phyloP scores from a whole-genome alignment of 371 early-diverging fungal genomes.

The Chytridium lagenaria region DNA sequence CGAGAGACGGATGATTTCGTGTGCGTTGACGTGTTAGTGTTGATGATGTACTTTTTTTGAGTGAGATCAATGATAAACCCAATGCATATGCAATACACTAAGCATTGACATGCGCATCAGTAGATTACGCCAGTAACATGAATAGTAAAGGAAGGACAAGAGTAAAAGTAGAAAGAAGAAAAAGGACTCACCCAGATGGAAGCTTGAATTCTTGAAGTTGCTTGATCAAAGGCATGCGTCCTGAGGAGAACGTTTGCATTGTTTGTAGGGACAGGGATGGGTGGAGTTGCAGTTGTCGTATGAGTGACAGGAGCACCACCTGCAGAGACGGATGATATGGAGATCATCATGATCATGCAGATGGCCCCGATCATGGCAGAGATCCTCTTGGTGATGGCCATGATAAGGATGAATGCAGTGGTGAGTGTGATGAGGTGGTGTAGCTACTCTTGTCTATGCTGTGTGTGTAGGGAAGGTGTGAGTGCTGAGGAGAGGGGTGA shows the following conservation, averaged over 20 bases:
- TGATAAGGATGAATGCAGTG: too few species aligned
- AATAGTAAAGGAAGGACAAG: too few species aligned
- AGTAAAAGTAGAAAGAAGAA: too few species aligned
- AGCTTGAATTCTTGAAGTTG: background rate
- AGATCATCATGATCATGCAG: background rate
- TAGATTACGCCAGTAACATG: too few species aligned
- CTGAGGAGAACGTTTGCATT: background rate
- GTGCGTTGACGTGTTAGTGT: too few species aligned
- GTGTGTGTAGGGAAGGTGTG: too few species aligned
- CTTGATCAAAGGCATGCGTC: background rate
- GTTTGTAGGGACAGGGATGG: background rate
- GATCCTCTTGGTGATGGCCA: background rate
- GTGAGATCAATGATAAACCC: too few species aligned
- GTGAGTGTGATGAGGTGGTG: too few species aligned
- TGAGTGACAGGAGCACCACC: background rate
- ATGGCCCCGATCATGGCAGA: background rate
- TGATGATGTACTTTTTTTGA: too few species aligned
- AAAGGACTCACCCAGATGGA: slow-evolving; percentile 7
- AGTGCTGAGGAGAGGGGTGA: too few species aligned
- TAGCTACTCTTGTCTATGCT: too few species aligned
- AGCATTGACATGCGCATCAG: background rate
- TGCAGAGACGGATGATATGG: background rate
- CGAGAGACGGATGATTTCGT: background rate
- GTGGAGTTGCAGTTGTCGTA: background rate
- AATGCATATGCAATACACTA: background rate